These are phyloP conservation scores for Penicillium oxalicum DNA, from an alignment of 2,329 filamentous ascomycete genomes.

Conservation along the genomic window DNA sequence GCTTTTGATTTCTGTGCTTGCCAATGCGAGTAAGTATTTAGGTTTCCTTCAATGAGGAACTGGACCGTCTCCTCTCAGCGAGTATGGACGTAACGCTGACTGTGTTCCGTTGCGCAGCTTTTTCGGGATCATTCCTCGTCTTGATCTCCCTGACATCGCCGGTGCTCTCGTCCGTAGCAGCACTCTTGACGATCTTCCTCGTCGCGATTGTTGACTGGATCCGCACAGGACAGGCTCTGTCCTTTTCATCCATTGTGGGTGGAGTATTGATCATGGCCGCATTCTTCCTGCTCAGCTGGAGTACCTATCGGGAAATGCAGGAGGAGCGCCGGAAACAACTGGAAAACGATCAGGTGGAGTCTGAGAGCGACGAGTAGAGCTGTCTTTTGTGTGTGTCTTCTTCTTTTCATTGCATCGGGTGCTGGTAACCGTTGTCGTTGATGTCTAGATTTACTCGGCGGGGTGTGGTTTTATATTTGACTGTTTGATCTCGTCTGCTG, in stretches of 20 bases:
- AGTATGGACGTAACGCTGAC: slow-evolving; percentile 1
- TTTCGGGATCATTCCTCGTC: slow-evolving; percentile 87
- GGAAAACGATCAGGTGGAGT: slow-evolving; percentile 38
- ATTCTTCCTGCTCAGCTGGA: slow-evolving; percentile 81
- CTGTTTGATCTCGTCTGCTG: no score
- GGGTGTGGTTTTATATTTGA: no score
- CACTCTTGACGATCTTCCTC: slow-evolving; percentile 91
- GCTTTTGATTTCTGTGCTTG: slow-evolving; percentile 70
- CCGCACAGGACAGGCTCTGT: slow-evolving; percentile 70
- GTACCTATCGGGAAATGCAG: slow-evolving; percentile 87
- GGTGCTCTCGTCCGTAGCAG: slow-evolving; percentile 85
- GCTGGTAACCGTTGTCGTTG: no score
- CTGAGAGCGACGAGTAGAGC: slow-evolving; percentile 38
- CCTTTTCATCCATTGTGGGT: slow-evolving; percentile 69
- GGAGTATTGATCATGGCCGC: slow-evolving; percentile 81
- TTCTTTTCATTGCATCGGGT: not conserved
- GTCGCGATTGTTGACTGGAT: slow-evolving; percentile 89
- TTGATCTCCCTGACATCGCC: slow-evolving; percentile 89
- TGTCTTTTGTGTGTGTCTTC: not conserved
- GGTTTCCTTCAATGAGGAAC: not conserved
- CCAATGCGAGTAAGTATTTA: slow-evolving; percentile 65
- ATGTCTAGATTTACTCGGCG: no score
- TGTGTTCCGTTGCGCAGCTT: slow-evolving; percentile 43
- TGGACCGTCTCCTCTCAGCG: no score
- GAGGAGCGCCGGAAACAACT: slow-evolving; percentile 65